phyloP scores from a whole-genome alignment of 78 protist species.

The Cavenderia fasciculata region DNA sequence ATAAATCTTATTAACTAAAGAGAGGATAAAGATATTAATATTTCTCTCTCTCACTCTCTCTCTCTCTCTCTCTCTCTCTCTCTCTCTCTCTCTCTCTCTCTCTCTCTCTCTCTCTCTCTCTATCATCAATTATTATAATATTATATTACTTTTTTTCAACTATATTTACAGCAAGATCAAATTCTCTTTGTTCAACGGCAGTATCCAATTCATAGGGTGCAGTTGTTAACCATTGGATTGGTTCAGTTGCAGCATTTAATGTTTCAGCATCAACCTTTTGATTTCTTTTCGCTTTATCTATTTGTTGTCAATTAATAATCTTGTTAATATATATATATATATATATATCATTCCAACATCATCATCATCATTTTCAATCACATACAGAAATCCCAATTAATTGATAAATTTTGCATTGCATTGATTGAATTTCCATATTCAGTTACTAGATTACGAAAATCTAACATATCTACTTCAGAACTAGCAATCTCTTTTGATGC shows the following conservation, averaged over 20 bases:
- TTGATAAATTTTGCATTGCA: conserved; percentile 52
- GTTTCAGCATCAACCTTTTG: conserved; percentile 46
- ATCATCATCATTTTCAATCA: neutral
- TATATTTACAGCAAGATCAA: conserved; percentile 48
- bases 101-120: neutral
- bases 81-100: too few species aligned
- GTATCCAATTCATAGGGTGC: conserved; percentile 54
- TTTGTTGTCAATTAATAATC: neutral
- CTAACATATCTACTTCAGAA: conserved; percentile 78
- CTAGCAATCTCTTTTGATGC: conserved; percentile 79
- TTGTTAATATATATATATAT: neutral
- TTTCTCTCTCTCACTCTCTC: neutral
- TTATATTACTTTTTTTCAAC: conserved; percentile 30
- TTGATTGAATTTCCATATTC: conserved; percentile 61
- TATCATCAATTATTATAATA: too few species aligned
- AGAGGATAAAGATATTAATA: neutral
- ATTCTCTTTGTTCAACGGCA: conserved; percentile 68
- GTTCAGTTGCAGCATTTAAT: conserved; percentile 38
- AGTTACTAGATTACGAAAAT: conserved; percentile 62
- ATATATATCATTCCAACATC: neutral
- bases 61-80: neutral
- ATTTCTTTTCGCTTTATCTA: conserved; percentile 41
- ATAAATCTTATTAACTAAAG: conserved; percentile 47
- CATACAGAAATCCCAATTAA: conserved; percentile 69
- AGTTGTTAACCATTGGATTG: conserved; percentile 74